A percentile compares a stretch with the other conserved stretches of the same genome.
Conservation (phyloP, 1,284 basidiomycete genomes). For the Apiotrichum akiyoshidainum region DNA sequence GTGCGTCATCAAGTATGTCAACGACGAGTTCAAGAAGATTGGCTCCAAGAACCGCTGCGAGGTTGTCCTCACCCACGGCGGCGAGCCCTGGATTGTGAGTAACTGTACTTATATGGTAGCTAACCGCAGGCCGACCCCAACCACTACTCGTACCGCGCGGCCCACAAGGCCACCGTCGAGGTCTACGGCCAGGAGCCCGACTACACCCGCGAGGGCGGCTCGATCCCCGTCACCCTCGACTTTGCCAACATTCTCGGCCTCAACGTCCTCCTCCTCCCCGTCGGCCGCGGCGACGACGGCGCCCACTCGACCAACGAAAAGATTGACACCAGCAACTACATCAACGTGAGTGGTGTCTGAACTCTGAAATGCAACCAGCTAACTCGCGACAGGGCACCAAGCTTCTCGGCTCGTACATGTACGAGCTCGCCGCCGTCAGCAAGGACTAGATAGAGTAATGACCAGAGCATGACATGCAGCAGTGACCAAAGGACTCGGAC, state of each 20-base stretch:
- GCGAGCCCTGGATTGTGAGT: constrained; percentile 76
- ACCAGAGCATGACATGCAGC: background rate
- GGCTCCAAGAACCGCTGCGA: constrained; percentile 73
- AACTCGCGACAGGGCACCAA: constrained; percentile 56
- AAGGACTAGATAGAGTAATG: constrained; percentile 12
- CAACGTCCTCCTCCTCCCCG: constrained; percentile 77
- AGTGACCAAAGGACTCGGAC: background rate
- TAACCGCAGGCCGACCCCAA: constrained; percentile 10
- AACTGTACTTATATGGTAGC: background rate
- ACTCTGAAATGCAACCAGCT: constrained; percentile 41
- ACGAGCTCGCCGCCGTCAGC: constrained; percentile 62
- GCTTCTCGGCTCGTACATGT: constrained; percentile 76
- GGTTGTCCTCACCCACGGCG: constrained; percentile 71
- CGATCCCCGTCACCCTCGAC: constrained; percentile 92
- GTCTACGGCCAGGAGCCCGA: constrained; percentile 82
- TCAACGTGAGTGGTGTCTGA: constrained; percentile 56
- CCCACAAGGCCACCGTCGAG: constrained; percentile 67
- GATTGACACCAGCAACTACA: constrained; percentile 87
- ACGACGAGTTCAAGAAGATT: constrained; percentile 77
- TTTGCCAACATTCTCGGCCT: constrained; percentile 80
- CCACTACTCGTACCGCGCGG: constrained; percentile 96
- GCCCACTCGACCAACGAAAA: constrained; percentile 89
- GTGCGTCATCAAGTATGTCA: constrained; percentile 68
- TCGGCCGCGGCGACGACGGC: constrained; percentile 90
- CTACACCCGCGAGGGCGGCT: constrained; percentile 86